A percentile compares a stretch with the other conserved stretches of the same genome.
Conservation (phyloP, 2,329 filamentous ascomycete genomes). For the Phyllosticta citrichinensis region DNA sequence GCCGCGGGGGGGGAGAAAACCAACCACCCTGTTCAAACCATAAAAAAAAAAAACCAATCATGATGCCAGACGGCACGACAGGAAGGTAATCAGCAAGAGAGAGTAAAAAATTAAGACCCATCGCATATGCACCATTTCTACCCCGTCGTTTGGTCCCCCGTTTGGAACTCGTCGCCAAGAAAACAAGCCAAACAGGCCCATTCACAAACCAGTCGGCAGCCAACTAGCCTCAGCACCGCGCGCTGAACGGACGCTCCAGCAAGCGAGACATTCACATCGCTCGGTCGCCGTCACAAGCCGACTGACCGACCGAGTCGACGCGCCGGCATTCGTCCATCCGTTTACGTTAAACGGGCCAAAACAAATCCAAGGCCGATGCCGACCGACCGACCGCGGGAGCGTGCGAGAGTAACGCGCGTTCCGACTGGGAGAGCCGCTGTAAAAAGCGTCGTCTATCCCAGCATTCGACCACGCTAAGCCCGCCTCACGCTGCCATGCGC, state of each 20-base stretch:
- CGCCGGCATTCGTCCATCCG: background rate
- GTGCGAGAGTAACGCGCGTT: background rate
- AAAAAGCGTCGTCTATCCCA: background rate
- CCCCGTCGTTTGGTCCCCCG: background rate
- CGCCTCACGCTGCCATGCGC: background rate
- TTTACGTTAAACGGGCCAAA: background rate
- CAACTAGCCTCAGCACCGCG: background rate
- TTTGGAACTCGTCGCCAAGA: background rate
- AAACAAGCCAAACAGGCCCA: background rate
- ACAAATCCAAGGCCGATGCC: background rate
- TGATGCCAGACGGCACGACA: background rate
- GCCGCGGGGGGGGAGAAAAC: background rate
- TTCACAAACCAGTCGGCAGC: background rate
- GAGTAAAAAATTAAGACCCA: background rate
- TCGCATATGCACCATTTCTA: background rate
- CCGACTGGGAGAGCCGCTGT: background rate
- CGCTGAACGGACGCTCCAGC: background rate
- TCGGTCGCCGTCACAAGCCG: background rate
- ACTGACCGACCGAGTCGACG: no score
- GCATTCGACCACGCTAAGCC: background rate
- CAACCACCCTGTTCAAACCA: background rate
- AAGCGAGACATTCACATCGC: background rate
- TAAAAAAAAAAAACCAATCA: no score
- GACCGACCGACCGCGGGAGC: background rate
- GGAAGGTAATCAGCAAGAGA: background rate